Evolutionary conservation across 345 rosid species (phyloP).

Genomic region (Ceriops decandra): DNA sequence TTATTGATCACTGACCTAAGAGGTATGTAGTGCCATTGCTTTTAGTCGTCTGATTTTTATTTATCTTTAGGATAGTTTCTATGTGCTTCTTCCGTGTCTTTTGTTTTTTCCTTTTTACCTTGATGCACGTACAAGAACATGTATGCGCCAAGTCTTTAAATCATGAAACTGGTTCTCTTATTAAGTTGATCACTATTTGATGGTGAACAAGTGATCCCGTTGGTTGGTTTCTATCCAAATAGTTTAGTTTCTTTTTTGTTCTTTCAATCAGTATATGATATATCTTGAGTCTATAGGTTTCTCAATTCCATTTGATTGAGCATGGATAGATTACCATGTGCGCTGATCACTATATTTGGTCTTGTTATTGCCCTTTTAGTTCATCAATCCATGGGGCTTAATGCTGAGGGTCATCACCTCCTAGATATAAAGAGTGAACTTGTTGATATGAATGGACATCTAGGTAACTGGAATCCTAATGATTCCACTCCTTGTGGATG

Average conservation of each 20-base stretch:
- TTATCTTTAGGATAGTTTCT: constrained; percentile 8
- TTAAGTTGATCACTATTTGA: constrained; percentile 8
- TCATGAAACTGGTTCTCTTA: neutral
- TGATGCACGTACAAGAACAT: neutral
- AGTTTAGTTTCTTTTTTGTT: constrained; percentile 12
- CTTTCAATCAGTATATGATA: constrained; percentile 7
- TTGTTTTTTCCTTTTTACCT: neutral
- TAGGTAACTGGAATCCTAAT: constrained; percentile 58
- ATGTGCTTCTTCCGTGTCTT: neutral
- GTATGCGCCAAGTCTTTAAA: neutral
- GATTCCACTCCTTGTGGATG: constrained; percentile 79
- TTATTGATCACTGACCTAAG: constrained; percentile 5
- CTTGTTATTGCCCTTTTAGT: constrained; percentile 34
- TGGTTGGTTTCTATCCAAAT: constrained; percentile 13
- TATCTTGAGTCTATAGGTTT: neutral
- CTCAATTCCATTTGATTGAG: constrained; percentile 8
- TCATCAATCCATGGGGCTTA: constrained; percentile 47
- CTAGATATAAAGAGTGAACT: constrained; percentile 53
- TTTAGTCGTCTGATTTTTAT: neutral
- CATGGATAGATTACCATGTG: constrained; percentile 37
- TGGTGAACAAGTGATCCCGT: neutral
- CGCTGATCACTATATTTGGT: constrained; percentile 13
- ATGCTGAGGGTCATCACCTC: constrained; percentile 64
- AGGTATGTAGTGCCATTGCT: constrained; percentile 29
- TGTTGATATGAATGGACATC: constrained; percentile 38